These are phyloP conservation scores for Trichosporon inkin DNA, from an alignment of 1,284 basidiomycete genomes.

Conservation along the genomic window DNA sequence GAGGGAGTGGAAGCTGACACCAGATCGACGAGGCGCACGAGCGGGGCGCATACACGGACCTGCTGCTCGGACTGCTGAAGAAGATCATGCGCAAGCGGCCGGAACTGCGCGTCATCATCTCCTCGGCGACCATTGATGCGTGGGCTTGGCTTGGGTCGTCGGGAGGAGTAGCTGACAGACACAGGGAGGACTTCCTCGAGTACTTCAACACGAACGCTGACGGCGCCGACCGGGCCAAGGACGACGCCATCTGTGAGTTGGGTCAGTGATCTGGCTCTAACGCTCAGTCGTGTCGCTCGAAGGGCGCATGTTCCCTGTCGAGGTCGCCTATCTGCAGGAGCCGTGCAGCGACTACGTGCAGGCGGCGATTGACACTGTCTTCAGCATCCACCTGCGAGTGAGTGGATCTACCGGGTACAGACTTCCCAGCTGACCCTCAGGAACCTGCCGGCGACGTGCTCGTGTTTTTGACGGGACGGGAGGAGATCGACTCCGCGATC, in stretches of 20 bases:
- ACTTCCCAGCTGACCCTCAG: slow-evolving; percentile 54
- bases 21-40: slow-evolving; percentile 98
- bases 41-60: slow-evolving; percentile 86
- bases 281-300: slow-evolving; percentile 78
- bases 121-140: slow-evolving; percentile 93
- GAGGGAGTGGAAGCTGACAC: neutral
- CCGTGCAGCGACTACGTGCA: slow-evolving; percentile 75
- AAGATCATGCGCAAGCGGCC: slow-evolving; percentile 90
- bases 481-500: slow-evolving; percentile 87
- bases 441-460: slow-evolving; percentile 76
- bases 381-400: slow-evolving; percentile 80
- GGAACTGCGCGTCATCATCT: slow-evolving; percentile 81
- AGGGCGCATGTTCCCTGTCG: slow-evolving; percentile 88
- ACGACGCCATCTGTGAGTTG: slow-evolving; percentile 47
- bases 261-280: neutral
- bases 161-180: neutral
- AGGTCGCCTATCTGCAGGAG: slow-evolving; percentile 70
- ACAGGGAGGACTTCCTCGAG: slow-evolving; percentile 66
- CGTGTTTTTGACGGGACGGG: slow-evolving; percentile 91
- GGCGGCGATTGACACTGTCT: slow-evolving; percentile 76
- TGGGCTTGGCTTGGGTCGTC: slow-evolving; percentile 24
- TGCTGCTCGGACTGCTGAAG: slow-evolving; percentile 86
- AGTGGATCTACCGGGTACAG: slow-evolving; percentile 21
- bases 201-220: slow-evolving; percentile 67
- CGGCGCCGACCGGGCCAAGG: slow-evolving; percentile 42